phyloP scores from a whole-genome alignment of 257 asterid genomes.

The Cordia subcordata region DNA sequence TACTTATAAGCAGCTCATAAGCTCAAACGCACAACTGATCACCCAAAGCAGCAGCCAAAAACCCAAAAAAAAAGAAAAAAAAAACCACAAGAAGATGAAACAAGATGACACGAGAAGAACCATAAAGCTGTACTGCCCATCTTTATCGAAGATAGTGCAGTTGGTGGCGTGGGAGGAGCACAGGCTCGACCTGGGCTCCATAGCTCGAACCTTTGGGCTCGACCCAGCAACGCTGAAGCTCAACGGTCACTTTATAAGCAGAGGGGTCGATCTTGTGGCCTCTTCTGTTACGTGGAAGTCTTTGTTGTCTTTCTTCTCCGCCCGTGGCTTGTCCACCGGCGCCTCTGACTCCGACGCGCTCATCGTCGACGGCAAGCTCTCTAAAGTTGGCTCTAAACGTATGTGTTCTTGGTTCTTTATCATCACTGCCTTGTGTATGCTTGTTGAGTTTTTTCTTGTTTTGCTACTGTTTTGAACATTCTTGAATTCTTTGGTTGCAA shows the following conservation, averaged over 20 bases:
- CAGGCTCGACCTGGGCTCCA: constrained; percentile 67
- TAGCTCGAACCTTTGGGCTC: constrained; percentile 66
- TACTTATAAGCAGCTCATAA: neutral
- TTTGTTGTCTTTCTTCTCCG: constrained; percentile 67
- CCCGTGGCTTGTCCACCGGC: constrained; percentile 68
- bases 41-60: neutral
- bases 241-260: constrained; percentile 77
- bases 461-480: neutral
- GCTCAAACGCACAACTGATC: neutral
- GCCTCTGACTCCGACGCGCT: constrained; percentile 48
- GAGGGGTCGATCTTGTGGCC: constrained; percentile 71
- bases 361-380: constrained; percentile 57
- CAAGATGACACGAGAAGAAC: constrained; percentile 33
- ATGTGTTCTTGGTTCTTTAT: constrained; percentile 4
- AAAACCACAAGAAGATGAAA: constrained; percentile 18
- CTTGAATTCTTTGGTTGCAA: too few relatives aligned
- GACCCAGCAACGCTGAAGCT: constrained; percentile 68
- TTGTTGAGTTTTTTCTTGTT: neutral
- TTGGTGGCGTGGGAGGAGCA: constrained; percentile 52
- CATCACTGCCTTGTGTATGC: neutral
- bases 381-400: constrained; percentile 63
- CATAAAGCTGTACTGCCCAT: constrained; percentile 49
- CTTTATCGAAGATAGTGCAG: constrained; percentile 35
- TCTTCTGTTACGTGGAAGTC: constrained; percentile 91
- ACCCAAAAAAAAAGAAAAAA: too few relatives aligned